Evolutionary conservation across 371 early-diverging fungal genomes (phyloP).

Genomic region (Mortierella sp.): DNA sequence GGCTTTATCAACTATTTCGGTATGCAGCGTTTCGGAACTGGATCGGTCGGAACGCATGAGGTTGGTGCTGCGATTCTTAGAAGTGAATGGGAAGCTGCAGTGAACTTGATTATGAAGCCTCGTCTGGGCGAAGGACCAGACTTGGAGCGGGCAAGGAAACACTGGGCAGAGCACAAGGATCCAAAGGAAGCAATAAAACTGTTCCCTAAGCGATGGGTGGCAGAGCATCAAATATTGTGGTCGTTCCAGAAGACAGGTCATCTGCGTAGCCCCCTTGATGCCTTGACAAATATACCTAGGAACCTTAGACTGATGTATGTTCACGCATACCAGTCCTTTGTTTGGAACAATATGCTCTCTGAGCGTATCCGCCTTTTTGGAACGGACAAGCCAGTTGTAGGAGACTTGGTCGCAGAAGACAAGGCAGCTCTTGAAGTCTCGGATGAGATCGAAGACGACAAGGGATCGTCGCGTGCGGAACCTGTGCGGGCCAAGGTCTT

Average conservation of each 20-base stretch:
- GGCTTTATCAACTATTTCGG: slow-evolving; percentile 99
- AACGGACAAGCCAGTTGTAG: slow-evolving; percentile 73
- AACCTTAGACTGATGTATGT: slow-evolving; percentile 93
- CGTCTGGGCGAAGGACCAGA: slow-evolving; percentile 74
- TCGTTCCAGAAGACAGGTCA: slow-evolving; percentile 61
- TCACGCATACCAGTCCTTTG: slow-evolving; percentile 97
- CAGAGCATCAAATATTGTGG: slow-evolving; percentile 79
- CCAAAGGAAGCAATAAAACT: slow-evolving; percentile 68
- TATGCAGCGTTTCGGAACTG: slow-evolving; percentile 98
- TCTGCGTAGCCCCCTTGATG: slow-evolving; percentile 68
- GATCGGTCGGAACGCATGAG: slow-evolving; percentile 85
- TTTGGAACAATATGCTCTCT: slow-evolving; percentile 95
- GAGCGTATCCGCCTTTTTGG: slow-evolving; percentile 84
- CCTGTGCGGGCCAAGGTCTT: slow-evolving; percentile 60
- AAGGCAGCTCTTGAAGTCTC: slow-evolving; percentile 23
- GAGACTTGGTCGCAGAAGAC: slow-evolving; percentile 84
- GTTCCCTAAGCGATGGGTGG: slow-evolving; percentile 78
- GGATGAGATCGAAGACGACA: slow-evolving; percentile 39
- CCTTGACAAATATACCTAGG: slow-evolving; percentile 83
- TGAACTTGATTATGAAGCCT: slow-evolving; percentile 84
- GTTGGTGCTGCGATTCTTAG: slow-evolving; percentile 89
- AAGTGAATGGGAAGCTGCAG: slow-evolving; percentile 81
- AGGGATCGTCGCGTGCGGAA: slow-evolving; percentile 16
- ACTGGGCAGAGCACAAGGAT: slow-evolving; percentile 79
- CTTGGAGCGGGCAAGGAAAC: slow-evolving; percentile 70